A percentile compares a stretch with the other conserved stretches of the same genome.
Conservation (phyloP, 1,284 basidiomycete genomes). For the Ustilago loliicola region DNA sequence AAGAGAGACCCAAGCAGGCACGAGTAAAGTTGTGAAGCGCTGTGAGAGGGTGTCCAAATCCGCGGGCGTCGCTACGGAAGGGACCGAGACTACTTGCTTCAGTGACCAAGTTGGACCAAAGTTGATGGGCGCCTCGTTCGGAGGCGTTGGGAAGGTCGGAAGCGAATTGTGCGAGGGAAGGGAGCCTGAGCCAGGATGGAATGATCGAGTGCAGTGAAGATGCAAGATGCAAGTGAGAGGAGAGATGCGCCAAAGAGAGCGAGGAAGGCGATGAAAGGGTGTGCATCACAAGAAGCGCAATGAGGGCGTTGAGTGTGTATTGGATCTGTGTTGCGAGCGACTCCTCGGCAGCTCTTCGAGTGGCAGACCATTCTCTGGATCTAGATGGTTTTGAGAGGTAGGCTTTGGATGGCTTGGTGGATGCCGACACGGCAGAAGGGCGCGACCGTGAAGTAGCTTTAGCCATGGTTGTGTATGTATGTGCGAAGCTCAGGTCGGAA, state of each 20-base stretch:
- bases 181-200: constrained; percentile 56
- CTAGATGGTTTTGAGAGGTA: constrained; percentile 11
- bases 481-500: neutral
- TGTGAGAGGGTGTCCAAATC: constrained; percentile 62
- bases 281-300: constrained; percentile 58
- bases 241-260: constrained; percentile 55
- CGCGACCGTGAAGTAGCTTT: constrained; percentile 29
- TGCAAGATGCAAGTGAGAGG: constrained; percentile 54
- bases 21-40: constrained; percentile 62
- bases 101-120: constrained; percentile 33
- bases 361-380: constrained; percentile 46
- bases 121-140: constrained; percentile 28
- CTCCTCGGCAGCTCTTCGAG: constrained; percentile 41
- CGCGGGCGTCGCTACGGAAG: constrained; percentile 60
- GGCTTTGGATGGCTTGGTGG: constrained; percentile 13
- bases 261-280: constrained; percentile 61
- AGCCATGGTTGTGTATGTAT: constrained; percentile 16
- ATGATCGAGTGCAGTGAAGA: constrained; percentile 55
- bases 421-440: constrained; percentile 5
- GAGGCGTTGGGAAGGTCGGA: constrained; percentile 62
- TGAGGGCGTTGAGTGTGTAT: constrained; percentile 52
- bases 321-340: constrained; percentile 44
- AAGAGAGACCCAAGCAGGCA: constrained; percentile 57
- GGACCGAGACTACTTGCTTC: constrained; percentile 49
- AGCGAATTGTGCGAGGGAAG: constrained; percentile 53